phyloP scores from a whole-genome alignment of 2,329 filamentous ascomycete genomes.

The Xylaria sp. region DNA sequence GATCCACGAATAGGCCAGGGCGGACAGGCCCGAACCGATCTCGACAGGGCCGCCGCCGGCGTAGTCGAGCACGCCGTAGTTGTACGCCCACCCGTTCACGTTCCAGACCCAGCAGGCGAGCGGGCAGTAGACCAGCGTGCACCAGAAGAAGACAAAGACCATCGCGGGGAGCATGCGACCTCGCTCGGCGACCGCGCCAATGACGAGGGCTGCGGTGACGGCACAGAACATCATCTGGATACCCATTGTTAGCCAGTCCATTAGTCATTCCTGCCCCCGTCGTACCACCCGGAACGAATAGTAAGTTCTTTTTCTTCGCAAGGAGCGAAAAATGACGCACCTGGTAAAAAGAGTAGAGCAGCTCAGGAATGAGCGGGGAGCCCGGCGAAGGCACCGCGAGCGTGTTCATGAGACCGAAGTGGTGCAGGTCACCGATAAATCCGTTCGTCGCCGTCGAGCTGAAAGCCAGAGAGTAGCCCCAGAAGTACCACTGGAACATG shows the following conservation, averaged over 20 bases:
- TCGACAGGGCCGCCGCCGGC: slow-evolving; percentile 97
- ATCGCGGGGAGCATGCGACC: slow-evolving; percentile 90
- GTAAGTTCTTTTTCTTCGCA: background rate
- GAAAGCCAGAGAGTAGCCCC: slow-evolving; percentile 96
- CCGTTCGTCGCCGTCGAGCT: slow-evolving; percentile 79
- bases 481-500: slow-evolving; percentile 99
- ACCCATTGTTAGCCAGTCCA: slow-evolving; percentile 10
- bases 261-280: too few species aligned
- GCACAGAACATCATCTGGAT: slow-evolving; percentile 92
- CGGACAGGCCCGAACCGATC: slow-evolving; percentile 90
- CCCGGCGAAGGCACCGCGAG: slow-evolving; percentile 84
- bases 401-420: slow-evolving; percentile 87
- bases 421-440: slow-evolving; percentile 87
- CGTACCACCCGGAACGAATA: background rate
- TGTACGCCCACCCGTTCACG: slow-evolving; percentile 87
- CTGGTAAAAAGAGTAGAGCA: slow-evolving; percentile 94
- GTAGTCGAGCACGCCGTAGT: slow-evolving; percentile 92
- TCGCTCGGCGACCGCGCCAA: slow-evolving; percentile 91
- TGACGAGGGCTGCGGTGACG: slow-evolving; percentile 87
- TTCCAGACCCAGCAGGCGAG: slow-evolving; percentile 98
- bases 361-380: slow-evolving; percentile 82
- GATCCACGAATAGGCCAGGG: slow-evolving; percentile 92
- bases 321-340: slow-evolving; percentile 47
- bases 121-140: slow-evolving; percentile 95
- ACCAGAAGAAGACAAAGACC: slow-evolving; percentile 96